Evolutionary conservation across 371 early-diverging fungal species (phyloP).

Genomic region (Mucor irregularis): DNA sequence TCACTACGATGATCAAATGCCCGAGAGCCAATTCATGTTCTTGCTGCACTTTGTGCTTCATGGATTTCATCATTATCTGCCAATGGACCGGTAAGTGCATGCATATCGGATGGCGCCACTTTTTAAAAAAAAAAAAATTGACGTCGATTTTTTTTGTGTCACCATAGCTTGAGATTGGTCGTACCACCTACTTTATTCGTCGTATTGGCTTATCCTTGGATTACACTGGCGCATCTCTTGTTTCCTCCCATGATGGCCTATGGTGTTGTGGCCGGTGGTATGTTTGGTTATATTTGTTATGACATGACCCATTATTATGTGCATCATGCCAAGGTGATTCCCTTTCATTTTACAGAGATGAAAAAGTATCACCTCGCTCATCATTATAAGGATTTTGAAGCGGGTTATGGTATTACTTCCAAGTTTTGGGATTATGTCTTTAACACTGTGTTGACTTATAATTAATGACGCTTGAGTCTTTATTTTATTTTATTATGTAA

Average conservation of each 20-base stretch:
- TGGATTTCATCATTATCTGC: constrained; percentile 95
- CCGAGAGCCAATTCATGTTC: constrained; percentile 79
- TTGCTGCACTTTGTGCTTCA: constrained; percentile 86
- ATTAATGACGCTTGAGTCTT: not conserved
- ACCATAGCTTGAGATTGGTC: constrained; percentile 85
- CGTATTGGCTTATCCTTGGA: constrained; percentile 57
- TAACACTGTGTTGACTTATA: constrained; percentile 55
- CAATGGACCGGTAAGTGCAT: constrained; percentile 85
- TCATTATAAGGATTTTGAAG: constrained; percentile 85
- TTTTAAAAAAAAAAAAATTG: too few species aligned
- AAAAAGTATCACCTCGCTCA: constrained; percentile 92
- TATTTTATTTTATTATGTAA: too few species aligned
- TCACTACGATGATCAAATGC: constrained; percentile 86
- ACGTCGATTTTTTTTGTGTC: not conserved
- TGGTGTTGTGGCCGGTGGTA: constrained; percentile 69
- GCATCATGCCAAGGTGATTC: constrained; percentile 79
- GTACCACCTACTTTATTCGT: constrained; percentile 88
- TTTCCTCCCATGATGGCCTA: constrained; percentile 55
- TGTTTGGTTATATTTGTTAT: constrained; percentile 85
- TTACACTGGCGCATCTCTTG: constrained; percentile 49
- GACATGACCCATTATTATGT: constrained; percentile 91
- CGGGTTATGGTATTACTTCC: constrained; percentile 90
- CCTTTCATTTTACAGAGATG: constrained; percentile 73
- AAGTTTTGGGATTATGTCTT: constrained; percentile 88
- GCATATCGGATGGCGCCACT: constrained; percentile 11